Percentiles rank a stretch among this genome's conserved stretches.
These are phyloP conservation scores for Amanita rimosa DNA, from an alignment of 768 basidiomycete species.

Conservation along the genomic window DNA sequence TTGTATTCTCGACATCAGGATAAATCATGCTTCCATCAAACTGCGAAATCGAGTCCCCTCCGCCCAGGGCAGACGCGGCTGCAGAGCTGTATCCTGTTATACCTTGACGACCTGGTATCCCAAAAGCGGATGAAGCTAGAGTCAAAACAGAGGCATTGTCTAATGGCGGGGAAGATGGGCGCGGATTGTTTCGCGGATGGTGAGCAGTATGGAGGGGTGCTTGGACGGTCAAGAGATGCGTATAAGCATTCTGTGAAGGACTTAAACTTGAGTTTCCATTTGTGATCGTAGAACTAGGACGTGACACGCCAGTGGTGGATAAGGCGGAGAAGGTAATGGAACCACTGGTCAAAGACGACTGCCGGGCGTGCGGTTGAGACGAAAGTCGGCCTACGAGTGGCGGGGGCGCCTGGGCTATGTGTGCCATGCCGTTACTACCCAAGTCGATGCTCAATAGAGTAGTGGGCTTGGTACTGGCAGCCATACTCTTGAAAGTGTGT, in stretches of 20 bases:
- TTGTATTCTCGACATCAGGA: constrained; percentile 55
- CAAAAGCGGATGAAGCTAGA: constrained; percentile 89
- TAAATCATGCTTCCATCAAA: constrained; percentile 49
- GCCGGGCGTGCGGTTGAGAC: constrained; percentile 38
- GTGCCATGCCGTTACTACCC: constrained; percentile 71
- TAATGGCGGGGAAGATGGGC: constrained; percentile 80
- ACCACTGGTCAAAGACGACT: constrained; percentile 44
- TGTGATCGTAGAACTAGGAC: constrained; percentile 28
- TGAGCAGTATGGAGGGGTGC: constrained; percentile 86
- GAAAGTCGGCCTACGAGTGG: constrained; percentile 40
- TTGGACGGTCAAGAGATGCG: constrained; percentile 38
- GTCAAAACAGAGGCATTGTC: constrained; percentile 92
- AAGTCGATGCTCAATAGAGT: constrained; percentile 87
- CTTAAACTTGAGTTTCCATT: constrained; percentile 15
- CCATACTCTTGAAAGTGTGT: constrained; percentile 71
- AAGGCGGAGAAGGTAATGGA: constrained; percentile 60
- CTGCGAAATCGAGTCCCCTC: constrained; percentile 59
- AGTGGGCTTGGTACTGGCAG: constrained; percentile 90
- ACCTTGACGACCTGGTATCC: constrained; percentile 43
- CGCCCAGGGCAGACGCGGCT: constrained; percentile 39
- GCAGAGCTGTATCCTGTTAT: constrained; percentile 30
- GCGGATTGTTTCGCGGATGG: constrained; percentile 92
- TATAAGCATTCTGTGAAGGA: constrained; percentile 16
- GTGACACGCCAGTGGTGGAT: constrained; percentile 34
- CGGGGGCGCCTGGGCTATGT: constrained; percentile 77